phyloP scores from a whole-genome alignment of 768 basidiomycete genomes.

The Gloeostereum incarnatum region DNA sequence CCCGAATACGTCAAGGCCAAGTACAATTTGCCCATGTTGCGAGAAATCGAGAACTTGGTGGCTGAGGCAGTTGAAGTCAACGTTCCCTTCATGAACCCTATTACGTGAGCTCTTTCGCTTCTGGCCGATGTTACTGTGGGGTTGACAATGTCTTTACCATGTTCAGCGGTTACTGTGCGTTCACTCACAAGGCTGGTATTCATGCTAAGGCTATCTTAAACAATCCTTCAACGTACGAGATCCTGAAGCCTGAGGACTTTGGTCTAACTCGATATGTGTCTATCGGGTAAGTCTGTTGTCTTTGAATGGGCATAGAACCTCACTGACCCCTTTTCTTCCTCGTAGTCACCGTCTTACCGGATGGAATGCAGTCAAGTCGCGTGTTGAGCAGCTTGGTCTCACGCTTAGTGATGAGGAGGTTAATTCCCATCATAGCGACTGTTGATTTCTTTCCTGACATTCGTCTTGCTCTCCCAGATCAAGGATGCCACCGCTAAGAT shows the following conservation, averaged over 20 bases:
- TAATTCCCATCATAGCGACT: constrained; percentile 10
- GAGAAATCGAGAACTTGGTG: constrained; percentile 97
- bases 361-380: constrained; percentile 99
- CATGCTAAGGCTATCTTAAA: constrained; percentile 99
- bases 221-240: constrained; percentile 99
- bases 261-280: constrained; percentile 97
- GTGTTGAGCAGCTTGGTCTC: constrained; percentile 94
- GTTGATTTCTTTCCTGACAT: constrained; percentile 1
- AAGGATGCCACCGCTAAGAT: constrained; percentile 99
- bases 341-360: constrained; percentile 89
- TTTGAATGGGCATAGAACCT: neutral
- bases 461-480: constrained; percentile 36
- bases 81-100: constrained; percentile 94
- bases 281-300: constrained; percentile 57
- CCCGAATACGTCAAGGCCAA: constrained; percentile 99
- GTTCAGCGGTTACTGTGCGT: constrained; percentile 92
- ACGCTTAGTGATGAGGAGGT: constrained; percentile 86
- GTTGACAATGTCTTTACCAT: neutral
- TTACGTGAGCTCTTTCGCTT: constrained; percentile 47
- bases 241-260: constrained; percentile 98
- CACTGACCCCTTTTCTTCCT: constrained; percentile 2
- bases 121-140: constrained; percentile 2
- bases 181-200: constrained; percentile 99
- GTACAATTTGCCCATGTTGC: constrained; percentile 96
- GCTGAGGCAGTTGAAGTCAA: constrained; percentile 98